Conservation (phyloP, 768 basidiomycete genomes). For the Leccinum imitatum region DNA sequence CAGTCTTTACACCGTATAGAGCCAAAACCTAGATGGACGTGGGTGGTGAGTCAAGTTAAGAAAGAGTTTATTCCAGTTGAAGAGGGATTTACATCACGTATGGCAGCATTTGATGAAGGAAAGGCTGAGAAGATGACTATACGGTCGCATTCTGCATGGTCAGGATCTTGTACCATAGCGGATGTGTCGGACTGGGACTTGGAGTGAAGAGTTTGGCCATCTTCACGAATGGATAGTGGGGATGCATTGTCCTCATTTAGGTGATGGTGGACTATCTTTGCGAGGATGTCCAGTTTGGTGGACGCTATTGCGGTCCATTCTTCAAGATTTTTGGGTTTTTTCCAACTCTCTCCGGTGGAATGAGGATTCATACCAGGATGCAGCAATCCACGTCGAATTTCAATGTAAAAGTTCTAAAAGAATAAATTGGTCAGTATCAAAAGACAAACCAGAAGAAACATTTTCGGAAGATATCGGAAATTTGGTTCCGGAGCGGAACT, state of each 20-base stretch:
- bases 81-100: background rate
- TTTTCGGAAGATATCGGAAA: too few species aligned
- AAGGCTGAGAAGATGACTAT: background rate
- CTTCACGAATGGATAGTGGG: background rate
- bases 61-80: too few species aligned
- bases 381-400: background rate
- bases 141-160: background rate
- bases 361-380: conserved; percentile 6
- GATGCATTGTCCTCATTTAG: background rate
- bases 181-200: too few species aligned
- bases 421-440: too few species aligned
- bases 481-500: background rate
- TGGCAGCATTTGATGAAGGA: background rate
- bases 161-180: background rate
- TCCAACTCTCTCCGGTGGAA: background rate
- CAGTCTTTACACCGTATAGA: too few species aligned
- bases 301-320: background rate
- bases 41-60: too few species aligned
- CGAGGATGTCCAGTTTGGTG: background rate
- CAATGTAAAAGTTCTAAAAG: conserved; percentile 1
- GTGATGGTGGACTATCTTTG: background rate
- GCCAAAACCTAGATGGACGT: too few species aligned
- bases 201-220: background rate
- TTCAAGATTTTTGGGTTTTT: background rate
- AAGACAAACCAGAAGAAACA: too few species aligned